Evolutionary conservation across 1,284 basidiomycete genomes (phyloP), one percentile per base, ranked within the genome.

Genomic region (Ceratobasidium sp.): DNA sequence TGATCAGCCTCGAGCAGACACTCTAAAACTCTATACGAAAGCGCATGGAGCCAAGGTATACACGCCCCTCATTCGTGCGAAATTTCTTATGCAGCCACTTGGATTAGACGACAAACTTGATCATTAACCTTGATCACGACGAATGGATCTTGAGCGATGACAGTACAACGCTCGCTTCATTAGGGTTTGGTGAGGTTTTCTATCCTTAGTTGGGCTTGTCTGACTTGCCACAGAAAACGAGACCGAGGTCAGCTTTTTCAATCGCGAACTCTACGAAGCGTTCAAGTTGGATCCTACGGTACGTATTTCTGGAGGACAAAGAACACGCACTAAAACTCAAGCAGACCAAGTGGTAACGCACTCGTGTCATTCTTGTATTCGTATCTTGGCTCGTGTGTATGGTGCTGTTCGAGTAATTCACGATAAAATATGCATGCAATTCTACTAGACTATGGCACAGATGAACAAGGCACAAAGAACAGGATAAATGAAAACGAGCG

Each of bases 61-160:
- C 45, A 25, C n/a, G 10, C 52, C 58, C 35, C n/a, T 35, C 3
- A 73, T 27, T 38, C 42, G n/a, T 25, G 10, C 17, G 47, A 29
- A 13, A 25, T 67, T 34, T 38, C 49, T 50, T 31, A 62, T 54
- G 32, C 22, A 22, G n/a, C 15, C 42, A 40, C 15, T 31, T 32
- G 2, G 5, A 27, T 25, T 76, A 96, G 94, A 95, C 94, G 0
- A 91, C 90, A 32, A 96, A 97, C 80, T 83, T 97, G 34, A 96
- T 97, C 78, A 96, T 98, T 76, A 97, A 98, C 78, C 84, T 97
- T 68, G 93, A 96, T 76, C 86, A 95, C 75, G 94, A 97, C 73
- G 93, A 96, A 40, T 95, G 93, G 92, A 92, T 96, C 73, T 79
- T 95, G 35, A 80, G 84, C 55, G 88, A 94, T 73, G 87, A 88